phyloP scores from a whole-genome alignment of 768 basidiomycete species.

The Macrolepiota albuminosa region DNA sequence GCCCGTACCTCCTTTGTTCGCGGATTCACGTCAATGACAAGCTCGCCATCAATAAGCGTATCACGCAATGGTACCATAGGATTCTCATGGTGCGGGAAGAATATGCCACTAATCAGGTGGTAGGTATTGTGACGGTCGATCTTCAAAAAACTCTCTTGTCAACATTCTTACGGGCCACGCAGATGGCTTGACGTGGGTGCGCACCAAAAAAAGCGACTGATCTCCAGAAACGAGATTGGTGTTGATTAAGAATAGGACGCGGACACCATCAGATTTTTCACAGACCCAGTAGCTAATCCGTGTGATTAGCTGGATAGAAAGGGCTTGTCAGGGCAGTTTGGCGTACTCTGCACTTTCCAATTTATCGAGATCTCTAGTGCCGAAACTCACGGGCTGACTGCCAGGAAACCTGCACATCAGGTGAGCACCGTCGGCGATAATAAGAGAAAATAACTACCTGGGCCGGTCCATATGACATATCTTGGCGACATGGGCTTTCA shows the following conservation, averaged over 20 bases:
- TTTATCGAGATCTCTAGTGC: slow-evolving; percentile 58
- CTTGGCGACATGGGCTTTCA: slow-evolving; percentile 55
- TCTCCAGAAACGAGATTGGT: slow-evolving; percentile 46
- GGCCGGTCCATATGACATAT: slow-evolving; percentile 64
- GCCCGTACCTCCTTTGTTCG: slow-evolving; percentile 54
- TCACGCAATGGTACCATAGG: slow-evolving; percentile 63
- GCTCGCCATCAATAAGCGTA: slow-evolving; percentile 89
- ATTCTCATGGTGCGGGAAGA: slow-evolving; percentile 86
- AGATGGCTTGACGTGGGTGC: slow-evolving; percentile 19
- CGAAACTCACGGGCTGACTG: slow-evolving; percentile 93
- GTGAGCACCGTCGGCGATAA: neutral
- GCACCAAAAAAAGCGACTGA: slow-evolving; percentile 73
- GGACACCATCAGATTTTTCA: slow-evolving; percentile 96
- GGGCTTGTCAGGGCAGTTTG: neutral
- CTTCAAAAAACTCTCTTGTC: slow-evolving; percentile 32
- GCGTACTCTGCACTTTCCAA: slow-evolving; percentile 83
- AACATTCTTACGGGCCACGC: neutral
- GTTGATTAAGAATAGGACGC: slow-evolving; percentile 80
- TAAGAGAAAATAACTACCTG: slow-evolving; percentile 40
- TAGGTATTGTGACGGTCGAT: slow-evolving; percentile 94
- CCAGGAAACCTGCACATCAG: slow-evolving; percentile 74
- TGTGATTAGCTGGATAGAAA: slow-evolving; percentile 2
- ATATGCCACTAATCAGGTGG: slow-evolving; percentile 67
- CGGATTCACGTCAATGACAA: slow-evolving; percentile 87
- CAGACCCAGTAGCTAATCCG: slow-evolving; percentile 91